A percentile compares a stretch with the other conserved stretches of the same genome.
These are phyloP conservation scores for Kodamaea fukazawae DNA, from an alignment of 805 yeast species.

Conservation along the genomic window DNA sequence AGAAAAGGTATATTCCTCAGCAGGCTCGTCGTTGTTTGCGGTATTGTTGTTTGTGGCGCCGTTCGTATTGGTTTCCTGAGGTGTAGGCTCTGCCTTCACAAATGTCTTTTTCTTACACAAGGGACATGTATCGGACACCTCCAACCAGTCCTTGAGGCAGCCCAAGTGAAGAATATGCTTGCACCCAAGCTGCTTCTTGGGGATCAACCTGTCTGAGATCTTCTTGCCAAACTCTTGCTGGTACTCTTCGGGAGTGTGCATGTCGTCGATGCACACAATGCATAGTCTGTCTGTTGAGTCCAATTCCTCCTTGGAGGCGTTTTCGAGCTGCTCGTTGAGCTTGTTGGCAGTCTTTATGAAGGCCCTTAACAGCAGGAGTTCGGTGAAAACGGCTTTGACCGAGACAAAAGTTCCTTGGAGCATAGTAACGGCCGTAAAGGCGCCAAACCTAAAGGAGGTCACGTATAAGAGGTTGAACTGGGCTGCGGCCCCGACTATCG, in stretches of 20 bases:
- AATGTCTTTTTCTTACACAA: slow-evolving; percentile 76
- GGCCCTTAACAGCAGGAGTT: slow-evolving; percentile 43
- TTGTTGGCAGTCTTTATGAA: slow-evolving; percentile 56
- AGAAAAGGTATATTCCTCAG: not conserved
- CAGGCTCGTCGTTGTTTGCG: not conserved
- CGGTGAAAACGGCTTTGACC: slow-evolving; percentile 29
- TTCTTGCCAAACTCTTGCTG: slow-evolving; percentile 19
- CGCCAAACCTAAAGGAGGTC: slow-evolving; percentile 29
- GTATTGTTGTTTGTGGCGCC: not conserved
- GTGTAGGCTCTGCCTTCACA: slow-evolving; percentile 7
- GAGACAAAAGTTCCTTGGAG: slow-evolving; percentile 45
- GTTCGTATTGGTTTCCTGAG: not conserved
- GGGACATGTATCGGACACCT: slow-evolving; percentile 90
- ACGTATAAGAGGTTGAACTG: slow-evolving; percentile 33
- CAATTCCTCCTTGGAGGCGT: slow-evolving; percentile 63
- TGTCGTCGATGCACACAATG: slow-evolving; percentile 89
- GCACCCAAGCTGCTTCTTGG: slow-evolving; percentile 71
- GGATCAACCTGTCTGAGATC: slow-evolving; percentile 43
- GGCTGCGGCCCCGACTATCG: slow-evolving; percentile 35
- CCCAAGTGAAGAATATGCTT: slow-evolving; percentile 87
- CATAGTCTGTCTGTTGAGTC: slow-evolving; percentile 60
- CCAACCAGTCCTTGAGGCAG: slow-evolving; percentile 90
- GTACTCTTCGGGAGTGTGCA: slow-evolving; percentile 50
- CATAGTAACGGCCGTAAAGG: slow-evolving; percentile 37
- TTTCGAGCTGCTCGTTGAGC: slow-evolving; percentile 59